Conservation (phyloP, 495 filamentous ascomycete species). For the Aspergillus avenaceus region DNA sequence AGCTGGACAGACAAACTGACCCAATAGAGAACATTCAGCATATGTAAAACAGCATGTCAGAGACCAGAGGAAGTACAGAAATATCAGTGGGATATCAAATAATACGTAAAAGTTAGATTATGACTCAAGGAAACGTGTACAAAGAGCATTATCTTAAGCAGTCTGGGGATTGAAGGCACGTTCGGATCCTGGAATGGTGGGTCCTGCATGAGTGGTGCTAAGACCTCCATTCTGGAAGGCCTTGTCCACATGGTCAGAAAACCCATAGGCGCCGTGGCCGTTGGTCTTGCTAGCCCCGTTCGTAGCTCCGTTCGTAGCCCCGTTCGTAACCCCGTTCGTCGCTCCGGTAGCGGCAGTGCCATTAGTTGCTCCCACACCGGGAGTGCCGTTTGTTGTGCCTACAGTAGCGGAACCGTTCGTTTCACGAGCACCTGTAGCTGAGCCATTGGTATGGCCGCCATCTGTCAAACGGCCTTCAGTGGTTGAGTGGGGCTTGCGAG, state of each 20-base stretch:
- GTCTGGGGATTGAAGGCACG: conserved; percentile 24
- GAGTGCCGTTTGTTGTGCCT: no score
- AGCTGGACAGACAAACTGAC: no score
- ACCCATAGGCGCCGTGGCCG: conserved; percentile 27
- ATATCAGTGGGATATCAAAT: not conserved
- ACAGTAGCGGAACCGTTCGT: not conserved
- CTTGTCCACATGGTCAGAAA: conserved; percentile 53
- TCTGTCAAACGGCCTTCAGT: conserved; percentile 17
- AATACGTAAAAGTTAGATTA: not conserved
- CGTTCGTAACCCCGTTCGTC: conserved; percentile 5
- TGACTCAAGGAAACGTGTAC: not conserved
- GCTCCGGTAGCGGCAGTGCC: conserved; percentile 14
- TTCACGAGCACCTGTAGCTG: not conserved
- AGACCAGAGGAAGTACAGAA: no score
- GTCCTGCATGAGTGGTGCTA: conserved; percentile 15
- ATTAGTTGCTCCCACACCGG: conserved; percentile 4
- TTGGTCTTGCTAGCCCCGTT: not conserved
- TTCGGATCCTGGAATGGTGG: conserved; percentile 13
- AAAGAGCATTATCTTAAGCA: conserved; percentile 8
- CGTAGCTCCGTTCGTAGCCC: conserved; percentile 12
- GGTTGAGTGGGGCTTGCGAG: conserved; percentile 59
- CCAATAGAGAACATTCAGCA: not conserved
- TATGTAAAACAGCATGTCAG: no score
- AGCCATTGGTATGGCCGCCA: conserved; percentile 11
- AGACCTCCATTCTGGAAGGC: conserved; percentile 37